Base-by-base conservation (phyloP, 352 stramenopile species). In the Phytopythium cucurbitacearum region DNA sequence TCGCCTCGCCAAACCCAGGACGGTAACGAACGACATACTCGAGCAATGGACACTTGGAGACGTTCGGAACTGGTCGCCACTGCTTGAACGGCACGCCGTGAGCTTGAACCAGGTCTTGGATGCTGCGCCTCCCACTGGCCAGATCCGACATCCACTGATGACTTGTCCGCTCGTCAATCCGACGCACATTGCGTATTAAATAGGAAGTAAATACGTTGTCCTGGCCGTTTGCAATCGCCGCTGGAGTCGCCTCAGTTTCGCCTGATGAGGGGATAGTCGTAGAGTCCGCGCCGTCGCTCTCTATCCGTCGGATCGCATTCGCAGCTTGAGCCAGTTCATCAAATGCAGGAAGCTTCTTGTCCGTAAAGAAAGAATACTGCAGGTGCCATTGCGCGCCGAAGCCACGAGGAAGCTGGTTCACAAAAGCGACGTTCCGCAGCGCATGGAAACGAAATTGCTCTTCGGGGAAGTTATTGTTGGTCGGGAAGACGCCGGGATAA, bases 11-110 rank as follows among this genome's bases (percentile, higher is more conserved):
- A 40, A 76, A 87, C 3, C 76, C 80, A 1, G 80, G 76, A 2
- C 77, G 74, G 68, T 91, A 95, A 6, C 64, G 70, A 33, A 90
- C 76, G 13, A 95, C 77, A 56, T 76, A 84, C 15, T 95, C 85
- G 3, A 95, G 65, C 13, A 95, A 51, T 10, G 80, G 82, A 40
- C 85, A 95, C 59, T 90, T 92, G 28, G 80, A 85, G 11, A 86
- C 69, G 15, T 88, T 84, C 4, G 76, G 68, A 5, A 88, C 76
- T 9, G 85, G 76, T 1, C 76, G 73, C 85, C 85, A 95, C 50
- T 92, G 79, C 58, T 93, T 90, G 56, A 93, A 92, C 2, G 85
- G 82, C 2, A 95, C 81, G 3, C 85, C 83, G 49, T 89, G 76
- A 4, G 68, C 67, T 53, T 95, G 82, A 16, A 91, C 80, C 13